Evolutionary conservation across 2,329 filamentous ascomycete genomes (phyloP).

Genomic region (Epichloe gansuensis): DNA sequence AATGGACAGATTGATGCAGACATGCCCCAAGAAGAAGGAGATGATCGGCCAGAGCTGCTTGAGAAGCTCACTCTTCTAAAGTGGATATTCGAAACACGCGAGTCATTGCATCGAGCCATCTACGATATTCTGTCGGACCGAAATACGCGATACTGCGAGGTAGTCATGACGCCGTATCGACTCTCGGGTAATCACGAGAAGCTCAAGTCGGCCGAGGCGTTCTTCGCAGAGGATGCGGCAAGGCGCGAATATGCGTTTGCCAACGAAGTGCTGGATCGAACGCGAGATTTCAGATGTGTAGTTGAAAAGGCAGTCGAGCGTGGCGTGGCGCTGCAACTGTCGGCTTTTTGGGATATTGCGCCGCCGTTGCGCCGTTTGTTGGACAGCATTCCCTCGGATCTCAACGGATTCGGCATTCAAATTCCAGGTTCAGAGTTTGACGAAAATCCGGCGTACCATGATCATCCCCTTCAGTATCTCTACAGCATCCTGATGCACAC

Average conservation of each 20-base stretch:
- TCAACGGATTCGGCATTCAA: slow-evolving; percentile 54
- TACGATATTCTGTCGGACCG: slow-evolving; percentile 77
- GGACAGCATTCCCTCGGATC: slow-evolving; percentile 59
- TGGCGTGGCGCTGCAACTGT: slow-evolving; percentile 83
- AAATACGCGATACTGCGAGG: slow-evolving; percentile 73
- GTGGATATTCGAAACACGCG: slow-evolving; percentile 93
- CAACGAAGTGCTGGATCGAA: slow-evolving; percentile 58
- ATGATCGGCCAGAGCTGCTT: slow-evolving; percentile 84
- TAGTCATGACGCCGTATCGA: slow-evolving; percentile 71
- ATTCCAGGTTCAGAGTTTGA: slow-evolving; percentile 70
- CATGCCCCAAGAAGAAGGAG: slow-evolving; percentile 84
- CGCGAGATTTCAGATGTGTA: slow-evolving; percentile 63
- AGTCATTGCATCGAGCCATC: slow-evolving; percentile 71
- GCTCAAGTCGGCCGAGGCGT: slow-evolving; percentile 62
- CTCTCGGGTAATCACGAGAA: slow-evolving; percentile 68
- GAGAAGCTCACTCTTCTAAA: slow-evolving; percentile 92
- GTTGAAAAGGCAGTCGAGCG: slow-evolving; percentile 76
- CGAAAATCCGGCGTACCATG: slow-evolving; percentile 73
- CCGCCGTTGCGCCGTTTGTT: slow-evolving; percentile 67
- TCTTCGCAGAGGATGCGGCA: slow-evolving; percentile 69
- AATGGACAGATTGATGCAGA: slow-evolving; percentile 56
- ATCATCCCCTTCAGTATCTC: slow-evolving; percentile 81
- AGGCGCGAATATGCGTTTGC: slow-evolving; percentile 62
- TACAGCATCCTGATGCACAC: slow-evolving; percentile 76
- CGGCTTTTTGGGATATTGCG: slow-evolving; percentile 96